Conservation (phyloP, 2,329 filamentous ascomycete genomes). For the Dactylellina drechsleri region DNA sequence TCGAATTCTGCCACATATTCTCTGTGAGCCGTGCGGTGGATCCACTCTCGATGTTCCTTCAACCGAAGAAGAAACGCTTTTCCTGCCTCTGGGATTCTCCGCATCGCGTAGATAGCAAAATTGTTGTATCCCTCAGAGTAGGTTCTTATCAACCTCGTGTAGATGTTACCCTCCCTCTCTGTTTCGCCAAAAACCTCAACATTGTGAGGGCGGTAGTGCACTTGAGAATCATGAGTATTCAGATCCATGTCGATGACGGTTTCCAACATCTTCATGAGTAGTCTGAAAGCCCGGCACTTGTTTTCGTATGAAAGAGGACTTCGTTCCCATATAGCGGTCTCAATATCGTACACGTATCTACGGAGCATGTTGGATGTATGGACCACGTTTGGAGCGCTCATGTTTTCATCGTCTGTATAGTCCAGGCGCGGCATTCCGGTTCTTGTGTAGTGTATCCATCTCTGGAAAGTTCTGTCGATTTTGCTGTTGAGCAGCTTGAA, state of each 20-base stretch:
- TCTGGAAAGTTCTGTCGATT: conserved; percentile 30
- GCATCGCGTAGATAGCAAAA: conserved; percentile 41
- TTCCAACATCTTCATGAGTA: conserved; percentile 38
- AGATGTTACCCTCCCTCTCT: conserved; percentile 31
- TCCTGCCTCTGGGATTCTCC: conserved; percentile 22
- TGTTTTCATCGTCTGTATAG: conserved; percentile 27
- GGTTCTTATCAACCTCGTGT: conserved; percentile 31
- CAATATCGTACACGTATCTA: conserved; percentile 35
- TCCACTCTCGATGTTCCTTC: conserved; percentile 4
- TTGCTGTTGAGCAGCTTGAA: conserved; percentile 16
- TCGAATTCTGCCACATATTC: conserved; percentile 32
- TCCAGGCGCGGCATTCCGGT: conserved; percentile 31
- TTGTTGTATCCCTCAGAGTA: conserved; percentile 16
- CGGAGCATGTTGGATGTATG: conserved; percentile 25
- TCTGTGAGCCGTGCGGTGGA: conserved; percentile 23
- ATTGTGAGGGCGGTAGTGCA: conserved; percentile 24
- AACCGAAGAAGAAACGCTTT: conserved; percentile 5
- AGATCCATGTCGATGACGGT: conserved; percentile 29
- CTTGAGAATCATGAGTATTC: neutral
- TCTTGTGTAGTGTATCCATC: conserved; percentile 52
- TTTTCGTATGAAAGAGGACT: conserved; percentile 15
- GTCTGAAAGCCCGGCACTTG: conserved; percentile 18
- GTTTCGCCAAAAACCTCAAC: conserved; percentile 19
- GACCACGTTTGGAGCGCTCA: conserved; percentile 36
- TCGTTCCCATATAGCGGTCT: conserved; percentile 22